Percentiles rank a stretch among this genome's conserved stretches.
phyloP scores from a whole-genome alignment of 2,329 filamentous ascomycete genomes.

The Pseudogymnoascus sp. region DNA sequence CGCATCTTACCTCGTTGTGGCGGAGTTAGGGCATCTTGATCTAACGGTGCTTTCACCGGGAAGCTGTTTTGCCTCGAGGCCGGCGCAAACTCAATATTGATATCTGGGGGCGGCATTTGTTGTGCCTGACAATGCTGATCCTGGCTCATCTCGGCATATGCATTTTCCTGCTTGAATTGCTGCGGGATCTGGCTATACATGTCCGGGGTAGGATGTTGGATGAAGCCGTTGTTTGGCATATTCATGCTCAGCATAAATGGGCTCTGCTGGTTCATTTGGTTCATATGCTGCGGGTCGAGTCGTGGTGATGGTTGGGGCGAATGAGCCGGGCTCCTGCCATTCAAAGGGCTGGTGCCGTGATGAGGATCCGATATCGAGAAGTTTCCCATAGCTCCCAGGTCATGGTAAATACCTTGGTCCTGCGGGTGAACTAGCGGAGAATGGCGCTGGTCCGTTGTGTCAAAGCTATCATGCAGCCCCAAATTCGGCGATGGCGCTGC shows the following conservation, averaged over 20 bases:
- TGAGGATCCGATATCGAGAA: slow-evolving; percentile 72
- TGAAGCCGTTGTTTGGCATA: slow-evolving; percentile 31
- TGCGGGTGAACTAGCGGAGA: slow-evolving; percentile 74
- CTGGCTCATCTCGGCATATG: slow-evolving; percentile 50
- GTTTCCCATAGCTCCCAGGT: slow-evolving; percentile 67
- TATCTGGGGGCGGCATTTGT: slow-evolving; percentile 83
- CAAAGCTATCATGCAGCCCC: slow-evolving; percentile 70
- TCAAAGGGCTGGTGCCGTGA: slow-evolving; percentile 51
- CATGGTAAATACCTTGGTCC: slow-evolving; percentile 66
- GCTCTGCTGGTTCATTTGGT: slow-evolving; percentile 33
- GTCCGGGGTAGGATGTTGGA: slow-evolving; percentile 29
- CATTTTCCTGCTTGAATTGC: slow-evolving; percentile 37
- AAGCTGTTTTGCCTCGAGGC: slow-evolving; percentile 59
- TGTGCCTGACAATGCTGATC: slow-evolving; percentile 41
- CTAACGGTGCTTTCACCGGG: slow-evolving; percentile 55
- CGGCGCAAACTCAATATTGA: slow-evolving; percentile 88
- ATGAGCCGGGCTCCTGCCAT: slow-evolving; percentile 74
- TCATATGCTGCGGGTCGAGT: slow-evolving; percentile 49
- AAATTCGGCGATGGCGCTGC: slow-evolving; percentile 78
- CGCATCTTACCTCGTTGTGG: slow-evolving; percentile 57
- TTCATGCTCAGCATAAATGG: slow-evolving; percentile 39
- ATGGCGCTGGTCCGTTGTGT: slow-evolving; percentile 60
- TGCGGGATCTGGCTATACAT: slow-evolving; percentile 44
- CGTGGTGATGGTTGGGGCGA: slow-evolving; percentile 60
- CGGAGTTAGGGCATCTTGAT: slow-evolving; percentile 75